Evolutionary conservation across 805 yeast genomes (phyloP).

Genomic region (Wickerhamomyces xylosicus): DNA sequence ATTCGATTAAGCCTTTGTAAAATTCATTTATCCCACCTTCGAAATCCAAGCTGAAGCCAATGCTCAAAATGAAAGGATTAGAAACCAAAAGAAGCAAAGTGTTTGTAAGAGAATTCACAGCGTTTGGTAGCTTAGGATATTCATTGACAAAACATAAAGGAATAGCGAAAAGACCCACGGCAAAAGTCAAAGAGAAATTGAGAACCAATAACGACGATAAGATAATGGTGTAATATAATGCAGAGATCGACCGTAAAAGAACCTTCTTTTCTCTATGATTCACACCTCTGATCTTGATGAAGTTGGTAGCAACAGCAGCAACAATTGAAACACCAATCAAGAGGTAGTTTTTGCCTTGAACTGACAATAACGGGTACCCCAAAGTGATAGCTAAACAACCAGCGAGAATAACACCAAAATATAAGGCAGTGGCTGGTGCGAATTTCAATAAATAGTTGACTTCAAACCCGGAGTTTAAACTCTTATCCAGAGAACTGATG

Average conservation of each 20-base stretch:
- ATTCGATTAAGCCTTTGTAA: constrained; percentile 41
- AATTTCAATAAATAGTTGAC: constrained; percentile 4
- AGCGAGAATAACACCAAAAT: constrained; percentile 21
- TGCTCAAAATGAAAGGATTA: constrained; percentile 38
- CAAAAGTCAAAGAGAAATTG: constrained; percentile 73
- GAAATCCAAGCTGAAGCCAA: constrained; percentile 21
- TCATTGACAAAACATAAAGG: constrained; percentile 55
- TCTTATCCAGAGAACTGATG: constrained; percentile 50
- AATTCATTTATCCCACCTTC: constrained; percentile 18
- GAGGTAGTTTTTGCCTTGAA: constrained; percentile 4
- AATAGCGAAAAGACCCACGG: constrained; percentile 58
- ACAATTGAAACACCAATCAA: constrained; percentile 12
- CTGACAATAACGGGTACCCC: constrained; percentile 7
- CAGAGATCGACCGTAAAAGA: constrained; percentile 31
- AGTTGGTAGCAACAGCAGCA: constrained; percentile 13
- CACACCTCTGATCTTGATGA: constrained; percentile 4
- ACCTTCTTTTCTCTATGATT: constrained; percentile 10
- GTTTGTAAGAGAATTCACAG: constrained; percentile 20
- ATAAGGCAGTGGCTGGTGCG: constrained; percentile 4
- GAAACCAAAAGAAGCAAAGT: constrained; percentile 29
- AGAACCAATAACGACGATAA: constrained; percentile 68
- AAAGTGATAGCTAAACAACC: constrained; percentile 13
- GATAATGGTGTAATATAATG: constrained; percentile 55
- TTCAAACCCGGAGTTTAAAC: constrained; percentile 29
- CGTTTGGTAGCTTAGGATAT: neutral